Evolutionary conservation across 768 basidiomycete species (phyloP), one percentile per base, ranked within the genome.

Genomic region (Jaapia argillacea): DNA sequence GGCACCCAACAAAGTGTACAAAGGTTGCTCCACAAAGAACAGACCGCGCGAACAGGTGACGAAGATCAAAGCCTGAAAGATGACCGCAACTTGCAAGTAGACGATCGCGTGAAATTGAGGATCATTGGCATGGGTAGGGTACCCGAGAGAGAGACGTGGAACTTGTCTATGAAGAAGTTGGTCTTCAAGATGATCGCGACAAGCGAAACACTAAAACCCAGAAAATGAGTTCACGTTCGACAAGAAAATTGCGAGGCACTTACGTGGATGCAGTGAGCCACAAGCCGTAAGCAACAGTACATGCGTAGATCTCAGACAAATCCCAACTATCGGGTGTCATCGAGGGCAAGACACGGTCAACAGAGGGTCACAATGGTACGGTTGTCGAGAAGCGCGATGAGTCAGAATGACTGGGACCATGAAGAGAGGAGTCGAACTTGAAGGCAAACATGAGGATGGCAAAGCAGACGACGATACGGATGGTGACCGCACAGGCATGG

Each of bases 331-430:
- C 93, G 3, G 94, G 94, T 12, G 85, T 84, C 66, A 71, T 81
- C 27, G 89, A 92, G 18, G 94, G 94, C 53, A 98, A 65, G 44
- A 97, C 94, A 59, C 94, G 88, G 64, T 98, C 94, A 35, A 94
- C 84, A 89, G 45, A 97, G 74, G 5, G 94, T 98, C 92, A 98
- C 94, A 74, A 98, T 97, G 49, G 94, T 97, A 60, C 94, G 94
- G 60, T 98, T 94, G 64, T 98, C 97, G 54, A 96, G 70, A 27
- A 97, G 75, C 45, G 94, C 94, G n/a, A n/a, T n/a, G n/a, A n/a
- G n/a, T n/a, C n/a, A n/a, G n/a, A 52, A 98, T 92, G 64, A 97
- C 89, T 62, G 97, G 85, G 53, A 98, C 81, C 94, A 97, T 98
- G 79, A 98, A 98, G 10, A 94, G 91, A 52, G 94, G 94, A 98